Evolutionary conservation across 2,329 filamentous ascomycete genomes (phyloP).

Genomic region (Akanthomyces muscarius): DNA sequence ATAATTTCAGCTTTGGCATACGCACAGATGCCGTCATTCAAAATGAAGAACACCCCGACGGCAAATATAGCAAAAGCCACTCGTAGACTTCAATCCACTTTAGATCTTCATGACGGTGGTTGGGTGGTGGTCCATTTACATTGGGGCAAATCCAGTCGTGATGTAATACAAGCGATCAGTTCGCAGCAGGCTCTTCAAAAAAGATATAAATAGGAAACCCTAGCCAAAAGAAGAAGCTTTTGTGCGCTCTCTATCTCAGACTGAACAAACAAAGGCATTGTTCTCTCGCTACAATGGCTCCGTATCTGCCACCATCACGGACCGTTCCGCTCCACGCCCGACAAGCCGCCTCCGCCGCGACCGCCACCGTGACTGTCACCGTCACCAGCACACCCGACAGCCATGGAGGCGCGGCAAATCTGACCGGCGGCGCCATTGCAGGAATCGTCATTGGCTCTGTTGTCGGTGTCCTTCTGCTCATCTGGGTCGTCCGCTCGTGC

Average conservation of each 20-base stretch:
- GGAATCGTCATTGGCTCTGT: conserved; percentile 49
- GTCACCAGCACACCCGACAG: conserved; percentile 20
- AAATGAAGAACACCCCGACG: neutral
- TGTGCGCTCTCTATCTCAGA: neutral
- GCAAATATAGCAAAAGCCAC: neutral
- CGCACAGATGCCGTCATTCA: conserved; percentile 3
- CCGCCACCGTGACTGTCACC: conserved; percentile 31
- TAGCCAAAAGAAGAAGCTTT: neutral
- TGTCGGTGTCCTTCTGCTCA: conserved; percentile 40
- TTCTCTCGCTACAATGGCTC: neutral
- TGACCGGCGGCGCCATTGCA: conserved; percentile 47
- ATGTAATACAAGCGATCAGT: neutral
- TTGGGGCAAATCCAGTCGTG: neutral
- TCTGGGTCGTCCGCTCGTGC: conserved; percentile 46
- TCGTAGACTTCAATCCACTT: neutral
- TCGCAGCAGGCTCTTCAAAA: neutral
- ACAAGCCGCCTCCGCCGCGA: conserved; percentile 13
- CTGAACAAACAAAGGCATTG: neutral
- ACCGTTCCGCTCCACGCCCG: neutral
- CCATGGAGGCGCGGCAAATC: conserved; percentile 22
- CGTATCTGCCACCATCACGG: neutral
- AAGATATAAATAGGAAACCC: neutral
- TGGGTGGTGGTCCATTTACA: neutral
- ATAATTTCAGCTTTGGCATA: neutral
- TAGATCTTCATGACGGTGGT: neutral